These are phyloP conservation scores for Colletotrichum lupini DNA, from an alignment of 2,329 filamentous ascomycete genomes.

Conservation along the genomic window DNA sequence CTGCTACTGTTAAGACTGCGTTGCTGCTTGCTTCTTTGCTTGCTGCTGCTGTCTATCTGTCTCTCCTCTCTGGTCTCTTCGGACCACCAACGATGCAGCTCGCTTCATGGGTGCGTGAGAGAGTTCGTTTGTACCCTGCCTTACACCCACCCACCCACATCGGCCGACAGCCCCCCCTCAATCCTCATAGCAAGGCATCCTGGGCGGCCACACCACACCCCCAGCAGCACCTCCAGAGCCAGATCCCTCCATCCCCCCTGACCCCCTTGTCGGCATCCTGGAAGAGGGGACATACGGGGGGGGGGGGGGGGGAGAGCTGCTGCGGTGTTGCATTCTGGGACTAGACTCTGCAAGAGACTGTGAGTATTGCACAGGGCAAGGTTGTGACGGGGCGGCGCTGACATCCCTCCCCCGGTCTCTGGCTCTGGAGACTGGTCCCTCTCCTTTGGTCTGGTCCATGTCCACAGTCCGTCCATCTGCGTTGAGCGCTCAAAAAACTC, in stretches of 20 bases:
- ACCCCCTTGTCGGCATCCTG: conserved; percentile 27
- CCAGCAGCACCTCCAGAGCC: conserved; percentile 17
- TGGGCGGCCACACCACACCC: conserved; percentile 6
- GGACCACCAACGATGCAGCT: conserved; percentile 2
- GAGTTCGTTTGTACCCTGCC: conserved; percentile 1
- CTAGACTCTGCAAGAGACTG: conserved; percentile 24
- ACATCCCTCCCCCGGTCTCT: conserved; percentile 5
- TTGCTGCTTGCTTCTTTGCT: conserved; percentile 9
- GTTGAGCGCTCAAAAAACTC: conserved; percentile 8
- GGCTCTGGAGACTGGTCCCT: not conserved
- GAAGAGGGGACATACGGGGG: conserved; percentile 31
- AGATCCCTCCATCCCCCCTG: conserved; percentile 25
- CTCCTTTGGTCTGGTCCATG: conserved; percentile 5
- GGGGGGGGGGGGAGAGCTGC: conserved; percentile 4
- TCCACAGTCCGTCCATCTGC: not conserved
- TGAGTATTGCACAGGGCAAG: conserved; percentile 8
- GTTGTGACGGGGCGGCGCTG: conserved; percentile 25
- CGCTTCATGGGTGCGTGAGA: conserved; percentile 15
- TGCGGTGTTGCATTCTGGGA: conserved; percentile 32
- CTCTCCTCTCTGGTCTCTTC: not conserved
- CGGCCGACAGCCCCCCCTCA: conserved; percentile 19
- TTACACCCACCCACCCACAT: conserved; percentile 17
- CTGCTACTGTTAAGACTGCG: not conserved
- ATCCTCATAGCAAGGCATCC: conserved; percentile 25
- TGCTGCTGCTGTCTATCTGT: not conserved